Evolutionary conservation across 179 eudicot genomes (phyloP), one percentile per base, ranked within the genome.

Genomic region (Drosera spatulata): DNA sequence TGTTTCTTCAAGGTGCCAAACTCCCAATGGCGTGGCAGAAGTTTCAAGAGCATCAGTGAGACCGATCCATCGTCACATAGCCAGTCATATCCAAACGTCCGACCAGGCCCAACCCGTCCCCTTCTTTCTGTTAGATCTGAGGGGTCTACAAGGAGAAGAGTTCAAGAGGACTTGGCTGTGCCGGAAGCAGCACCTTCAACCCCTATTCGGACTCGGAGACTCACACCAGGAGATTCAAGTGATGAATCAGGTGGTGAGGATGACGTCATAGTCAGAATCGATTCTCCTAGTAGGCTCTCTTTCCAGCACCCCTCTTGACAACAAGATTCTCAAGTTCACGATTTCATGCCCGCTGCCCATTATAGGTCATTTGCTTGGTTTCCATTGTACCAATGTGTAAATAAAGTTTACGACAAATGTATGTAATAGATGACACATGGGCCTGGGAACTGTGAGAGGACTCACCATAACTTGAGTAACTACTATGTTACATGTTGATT

Each of bases 181-280:
- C 55, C 13, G 55, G 56, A 71, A 60, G 52, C 49, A 10, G 63
- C 63, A 10, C 46, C 69, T 38, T 55, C 66, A 53, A 45, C 54
- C 39, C 68, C 43, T 51, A 59, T 56, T 52, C 53, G 60, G 55
- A 66, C 55, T n/a, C 79, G 69, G 11, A 73, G 56, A 47, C 69
- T 12, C 7, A 55, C 44, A 62, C 59, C 42, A 40, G 71, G 72
- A 14, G 80, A 75, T 10, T 80, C 91, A 8, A 88, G 91, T 50
- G 88, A 82, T 42, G 98, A 91, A 15, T 90, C 97, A 4, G 84
- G 82, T 47, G 76, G 61, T 5, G 97, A 91, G 71, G 91, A 86
- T 10, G 98, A 85, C 57, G 69, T 83, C 45, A 58, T 88, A 11
- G 75, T 91, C 14, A 78, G 84, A 59, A 85, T 91, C 49, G 95